These are phyloP conservation scores for Eucalyptus erythrocorys DNA, from an alignment of 345 rosid species.

Conservation along the genomic window DNA sequence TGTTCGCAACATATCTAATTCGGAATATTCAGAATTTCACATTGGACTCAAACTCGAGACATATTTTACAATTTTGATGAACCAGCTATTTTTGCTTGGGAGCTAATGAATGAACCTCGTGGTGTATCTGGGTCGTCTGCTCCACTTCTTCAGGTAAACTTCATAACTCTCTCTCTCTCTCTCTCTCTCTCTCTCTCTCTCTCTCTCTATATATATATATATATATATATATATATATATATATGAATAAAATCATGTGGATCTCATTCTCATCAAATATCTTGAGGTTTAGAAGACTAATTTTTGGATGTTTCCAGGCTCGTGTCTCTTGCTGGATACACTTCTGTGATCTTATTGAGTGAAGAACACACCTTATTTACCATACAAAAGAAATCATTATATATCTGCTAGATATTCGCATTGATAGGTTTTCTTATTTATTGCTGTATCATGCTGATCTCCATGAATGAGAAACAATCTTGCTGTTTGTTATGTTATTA, in stretches of 20 bases:
- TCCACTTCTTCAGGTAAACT: constrained; percentile 26
- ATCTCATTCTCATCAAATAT: background rate
- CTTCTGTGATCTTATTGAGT: background rate
- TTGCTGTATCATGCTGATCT: background rate
- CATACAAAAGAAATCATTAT: background rate
- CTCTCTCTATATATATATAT: no score
- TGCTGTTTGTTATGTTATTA: no score
- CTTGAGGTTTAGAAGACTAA: background rate
- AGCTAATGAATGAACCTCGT: constrained; percentile 46
- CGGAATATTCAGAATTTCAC: no score
- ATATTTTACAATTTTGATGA: no score
- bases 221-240: no score
- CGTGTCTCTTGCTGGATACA: background rate
- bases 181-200: no score
- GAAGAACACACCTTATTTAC: background rate
- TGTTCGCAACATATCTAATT: no score
- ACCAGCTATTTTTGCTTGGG: constrained; percentile 51
- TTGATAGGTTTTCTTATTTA: background rate
- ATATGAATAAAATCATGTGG: background rate
- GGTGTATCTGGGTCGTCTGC: constrained; percentile 27
- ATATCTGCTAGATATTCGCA: background rate
- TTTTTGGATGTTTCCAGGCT: background rate
- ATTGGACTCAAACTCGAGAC: no score
- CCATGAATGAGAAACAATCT: background rate
- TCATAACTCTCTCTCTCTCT: background rate